A percentile compares a stretch with the other conserved stretches of the same genome.
Evolutionary conservation across 2,329 filamentous ascomycete genomes (phyloP).

Genomic region (Chaetothyriales sp.): DNA sequence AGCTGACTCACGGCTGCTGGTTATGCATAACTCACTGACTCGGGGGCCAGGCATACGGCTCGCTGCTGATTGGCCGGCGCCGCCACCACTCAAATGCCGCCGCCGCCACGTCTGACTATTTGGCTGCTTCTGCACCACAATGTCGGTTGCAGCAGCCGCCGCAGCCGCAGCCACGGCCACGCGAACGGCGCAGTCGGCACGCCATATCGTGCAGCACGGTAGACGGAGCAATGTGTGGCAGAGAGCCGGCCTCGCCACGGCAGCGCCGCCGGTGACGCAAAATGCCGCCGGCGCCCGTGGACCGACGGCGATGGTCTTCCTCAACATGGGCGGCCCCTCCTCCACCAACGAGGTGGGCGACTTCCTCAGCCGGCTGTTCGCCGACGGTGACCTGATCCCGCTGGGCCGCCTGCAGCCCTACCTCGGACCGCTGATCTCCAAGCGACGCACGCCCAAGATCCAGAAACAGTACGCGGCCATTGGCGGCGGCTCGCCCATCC

Average conservation of each 20-base stretch:
- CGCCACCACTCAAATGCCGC: neutral
- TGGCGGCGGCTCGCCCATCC: conserved; percentile 92
- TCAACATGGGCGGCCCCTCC: conserved; percentile 96
- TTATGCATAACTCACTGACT: neutral
- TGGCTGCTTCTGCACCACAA: neutral
- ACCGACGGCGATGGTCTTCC: conserved; percentile 93
- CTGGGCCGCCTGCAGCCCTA: conserved; percentile 83
- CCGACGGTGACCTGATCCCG: conserved; percentile 90
- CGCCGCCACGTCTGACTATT: neutral
- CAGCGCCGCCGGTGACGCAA: conserved; percentile 67
- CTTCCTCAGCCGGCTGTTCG: conserved; percentile 83
- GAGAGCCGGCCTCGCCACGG: conserved; percentile 35
- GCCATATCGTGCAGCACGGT: neutral
- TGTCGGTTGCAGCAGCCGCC: neutral
- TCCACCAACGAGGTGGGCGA: conserved; percentile 76
- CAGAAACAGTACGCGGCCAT: conserved; percentile 91
- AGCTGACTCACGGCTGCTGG: neutral
- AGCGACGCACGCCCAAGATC: conserved; percentile 85
- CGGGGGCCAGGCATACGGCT: neutral
- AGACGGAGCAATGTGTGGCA: neutral
- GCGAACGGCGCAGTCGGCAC: neutral
- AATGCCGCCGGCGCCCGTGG: conserved; percentile 57
- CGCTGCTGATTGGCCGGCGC: neutral
- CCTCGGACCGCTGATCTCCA: conserved; percentile 74
- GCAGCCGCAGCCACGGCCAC: too few relatives aligned